Percentiles rank a stretch among this genome's conserved stretches.
Conservation (phyloP, 306 rosid species). For the Canavalia gladiata region DNA sequence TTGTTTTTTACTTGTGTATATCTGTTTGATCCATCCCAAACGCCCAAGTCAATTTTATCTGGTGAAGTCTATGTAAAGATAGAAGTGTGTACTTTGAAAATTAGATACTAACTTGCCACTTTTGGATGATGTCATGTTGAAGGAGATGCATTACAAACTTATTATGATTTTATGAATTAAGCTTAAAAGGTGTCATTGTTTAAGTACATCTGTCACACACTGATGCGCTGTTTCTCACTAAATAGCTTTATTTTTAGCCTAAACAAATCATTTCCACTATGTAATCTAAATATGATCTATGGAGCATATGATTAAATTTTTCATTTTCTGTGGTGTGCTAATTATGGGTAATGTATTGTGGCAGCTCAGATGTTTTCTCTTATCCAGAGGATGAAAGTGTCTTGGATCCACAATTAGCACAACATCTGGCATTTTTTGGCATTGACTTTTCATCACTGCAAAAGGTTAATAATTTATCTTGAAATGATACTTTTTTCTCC, state of each 20-base stretch:
- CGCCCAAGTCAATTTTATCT: not conserved
- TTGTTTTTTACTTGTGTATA: not conserved
- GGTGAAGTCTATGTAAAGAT: not conserved
- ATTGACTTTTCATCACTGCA: slow-evolving; percentile 90
- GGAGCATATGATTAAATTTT: not conserved
- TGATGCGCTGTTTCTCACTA: not conserved
- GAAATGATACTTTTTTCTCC: slow-evolving; percentile 5
- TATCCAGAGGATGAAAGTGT: slow-evolving; percentile 97
- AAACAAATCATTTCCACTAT: slow-evolving; percentile 23
- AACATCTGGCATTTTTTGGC: slow-evolving; percentile 95
- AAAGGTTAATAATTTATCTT: slow-evolving; percentile 70
- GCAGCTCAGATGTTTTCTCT: slow-evolving; percentile 98
- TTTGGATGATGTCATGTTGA: not conserved
- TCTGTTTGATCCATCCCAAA: not conserved
- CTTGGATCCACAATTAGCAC: slow-evolving; percentile 86
- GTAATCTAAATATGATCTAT: not conserved
- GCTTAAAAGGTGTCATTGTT: not conserved
- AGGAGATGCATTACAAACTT: not conserved
- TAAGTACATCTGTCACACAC: not conserved
- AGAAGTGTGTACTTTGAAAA: not conserved
- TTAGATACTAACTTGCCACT: not conserved
- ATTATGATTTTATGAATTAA: not conserved
- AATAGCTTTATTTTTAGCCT: slow-evolving; percentile 4
- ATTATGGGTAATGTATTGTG: slow-evolving; percentile 67
- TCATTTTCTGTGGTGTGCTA: slow-evolving; percentile 52